Evolutionary conservation across 345 rosid genomes (phyloP), one percentile per base, ranked within the genome.

Genomic region (Syzygium oleosum): DNA sequence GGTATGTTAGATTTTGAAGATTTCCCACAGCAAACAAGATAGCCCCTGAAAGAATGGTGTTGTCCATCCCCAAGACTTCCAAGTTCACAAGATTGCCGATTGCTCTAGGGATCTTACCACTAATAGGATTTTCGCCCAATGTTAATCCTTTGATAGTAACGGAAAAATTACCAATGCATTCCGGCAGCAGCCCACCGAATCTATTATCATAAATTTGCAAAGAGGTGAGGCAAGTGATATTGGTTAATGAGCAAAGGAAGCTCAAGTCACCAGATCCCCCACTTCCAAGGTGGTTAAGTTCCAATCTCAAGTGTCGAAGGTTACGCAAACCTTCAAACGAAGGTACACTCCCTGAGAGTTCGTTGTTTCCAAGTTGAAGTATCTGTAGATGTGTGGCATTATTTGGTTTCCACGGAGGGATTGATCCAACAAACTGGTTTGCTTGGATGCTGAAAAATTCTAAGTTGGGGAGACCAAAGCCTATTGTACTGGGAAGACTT

Each of bases 11-110:
- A 22, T 87, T 83, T 12, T 41, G 88, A 43, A 90, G 79, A 27
- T 51, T 90, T 19, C 88, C 90, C 52, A 89, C 49, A 4, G 59
- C 49, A 2, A 34, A 49, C 9, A 91, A 91, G 77, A 91, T 68
- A 14, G 68, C 17, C 2, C 91, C 91, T 1, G 89, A 85, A 7
- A 91, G 14, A 12, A 15, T 41, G 65, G 87, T 87, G 31, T 34
- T 25, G 14, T 12, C 9, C 68, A 89, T 85, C 2, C 7, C 80
- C 10, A 91, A 87, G 2, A 49, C 49, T 9, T 61, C 84, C 86
- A 91, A 91, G 61, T 89, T 88, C 29, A 84, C 86, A 49, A 90
- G 83, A 49, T 89, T 88, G 27, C 87, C 86, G 4, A 91, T 52
- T 6, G 46, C 87, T 13, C 51, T 22, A 9, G 91, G 90, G 16